Percentiles rank a stretch among this genome's conserved stretches.
Conservation (phyloP, 139 green algal species). For the Chlorella sp. region DNA sequence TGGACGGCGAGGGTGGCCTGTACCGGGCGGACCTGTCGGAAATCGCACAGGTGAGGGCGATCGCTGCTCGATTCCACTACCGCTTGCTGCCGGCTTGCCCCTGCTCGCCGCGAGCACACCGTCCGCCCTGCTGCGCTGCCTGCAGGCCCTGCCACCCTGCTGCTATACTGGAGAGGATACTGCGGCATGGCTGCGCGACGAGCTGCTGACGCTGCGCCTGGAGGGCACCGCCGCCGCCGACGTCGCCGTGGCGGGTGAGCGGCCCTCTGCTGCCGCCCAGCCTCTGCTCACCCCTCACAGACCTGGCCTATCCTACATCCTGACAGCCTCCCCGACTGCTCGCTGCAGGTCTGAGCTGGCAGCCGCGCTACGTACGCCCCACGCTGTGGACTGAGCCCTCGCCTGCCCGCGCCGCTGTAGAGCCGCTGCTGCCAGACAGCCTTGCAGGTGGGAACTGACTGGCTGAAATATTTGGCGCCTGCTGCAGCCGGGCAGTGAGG, state of each 20-base stretch:
- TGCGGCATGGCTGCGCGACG: conserved; percentile 1
- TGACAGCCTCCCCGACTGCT: not conserved
- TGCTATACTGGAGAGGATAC: conserved; percentile 7
- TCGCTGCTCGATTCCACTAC: too few species aligned
- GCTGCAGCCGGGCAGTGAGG: too few species aligned
- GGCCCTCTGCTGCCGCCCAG: not conserved
- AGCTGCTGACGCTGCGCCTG: conserved; percentile 28
- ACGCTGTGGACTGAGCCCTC: conserved; percentile 48
- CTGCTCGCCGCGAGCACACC: not conserved
- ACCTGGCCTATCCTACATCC: too few species aligned
- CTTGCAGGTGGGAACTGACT: not conserved
- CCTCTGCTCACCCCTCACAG: too few species aligned
- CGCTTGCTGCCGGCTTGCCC: not conserved
- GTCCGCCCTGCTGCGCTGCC: not conserved
- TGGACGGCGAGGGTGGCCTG: too few species aligned
- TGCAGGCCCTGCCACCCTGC: conserved; percentile 7
- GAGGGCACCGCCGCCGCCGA: conserved; percentile 19
- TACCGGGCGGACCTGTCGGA: too few species aligned
- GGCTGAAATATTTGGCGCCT: too few species aligned
- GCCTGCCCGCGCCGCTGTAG: conserved; percentile 30
- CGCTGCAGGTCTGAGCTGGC: conserved; percentile 21
- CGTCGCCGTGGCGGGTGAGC: conserved; percentile 13
- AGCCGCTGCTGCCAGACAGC: conserved; percentile 50
- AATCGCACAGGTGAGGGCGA: too few species aligned
- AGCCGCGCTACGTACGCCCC: conserved; percentile 29